A percentile compares a stretch with the other conserved stretches of the same genome.
Conservation (phyloP, 148 eudicot species). For the Fagopyrum esculentum region DNA sequence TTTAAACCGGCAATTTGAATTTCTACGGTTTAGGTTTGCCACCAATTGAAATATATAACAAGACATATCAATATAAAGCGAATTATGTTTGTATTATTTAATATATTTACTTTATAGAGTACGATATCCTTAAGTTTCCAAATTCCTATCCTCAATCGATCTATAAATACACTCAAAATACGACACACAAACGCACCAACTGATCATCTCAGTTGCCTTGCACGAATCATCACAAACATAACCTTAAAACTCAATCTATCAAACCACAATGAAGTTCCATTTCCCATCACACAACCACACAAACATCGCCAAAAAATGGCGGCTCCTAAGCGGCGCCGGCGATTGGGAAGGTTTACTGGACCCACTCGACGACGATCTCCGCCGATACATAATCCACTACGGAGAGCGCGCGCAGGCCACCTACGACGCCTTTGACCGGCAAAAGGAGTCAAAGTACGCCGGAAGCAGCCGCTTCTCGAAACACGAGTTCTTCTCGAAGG, state of each 20-base stretch:
- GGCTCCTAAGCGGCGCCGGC: slow-evolving; percentile 43
- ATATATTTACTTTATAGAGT: too few species aligned
- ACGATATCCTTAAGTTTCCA: too few species aligned
- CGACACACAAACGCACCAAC: too few species aligned
- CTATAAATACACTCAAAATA: too few species aligned
- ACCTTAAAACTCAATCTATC: background rate
- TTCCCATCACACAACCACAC: background rate
- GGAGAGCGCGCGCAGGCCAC: slow-evolving; percentile 80
- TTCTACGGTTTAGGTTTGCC: too few species aligned
- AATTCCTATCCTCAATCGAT: too few species aligned
- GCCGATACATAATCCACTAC: slow-evolving; percentile 56
- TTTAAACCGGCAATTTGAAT: too few species aligned
- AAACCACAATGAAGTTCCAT: background rate
- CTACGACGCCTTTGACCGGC: slow-evolving; percentile 54
- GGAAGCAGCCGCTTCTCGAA: slow-evolving; percentile 24
- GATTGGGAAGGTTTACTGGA: slow-evolving; percentile 63
- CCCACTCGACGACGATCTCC: slow-evolving; percentile 60
- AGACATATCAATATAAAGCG: too few species aligned
- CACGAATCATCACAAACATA: background rate
- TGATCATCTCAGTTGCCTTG: too few species aligned
- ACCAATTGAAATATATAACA: too few species aligned
- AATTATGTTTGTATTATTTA: too few species aligned
- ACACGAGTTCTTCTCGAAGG: slow-evolving; percentile 18
- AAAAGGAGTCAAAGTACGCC: slow-evolving; percentile 36
- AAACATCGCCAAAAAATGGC: slow-evolving; percentile 57